These are phyloP conservation scores for Dendryphion nanum DNA, from an alignment of 2,329 filamentous ascomycete genomes.

Conservation along the genomic window DNA sequence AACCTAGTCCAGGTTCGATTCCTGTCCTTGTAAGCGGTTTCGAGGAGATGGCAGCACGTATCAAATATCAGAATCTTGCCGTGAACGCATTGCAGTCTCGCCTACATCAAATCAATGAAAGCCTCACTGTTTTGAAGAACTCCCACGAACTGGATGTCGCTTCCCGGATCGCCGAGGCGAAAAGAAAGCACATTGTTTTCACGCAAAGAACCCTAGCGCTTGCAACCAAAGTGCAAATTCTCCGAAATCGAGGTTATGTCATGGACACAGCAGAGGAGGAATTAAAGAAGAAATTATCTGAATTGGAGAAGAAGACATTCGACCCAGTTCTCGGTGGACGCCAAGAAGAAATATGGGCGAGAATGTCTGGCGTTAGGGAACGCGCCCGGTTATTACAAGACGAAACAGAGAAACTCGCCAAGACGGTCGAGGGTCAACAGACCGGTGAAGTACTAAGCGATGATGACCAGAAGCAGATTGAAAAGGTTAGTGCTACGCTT, in stretches of 20 bases:
- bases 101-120: constrained; percentile 77
- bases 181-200: constrained; percentile 69
- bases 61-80: constrained; percentile 69
- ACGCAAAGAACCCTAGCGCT: constrained; percentile 71
- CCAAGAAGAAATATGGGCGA: constrained; percentile 83
- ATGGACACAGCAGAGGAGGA: constrained; percentile 78
- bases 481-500: constrained; percentile 59
- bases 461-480: constrained; percentile 68
- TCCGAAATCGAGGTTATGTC: constrained; percentile 78
- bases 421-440: constrained; percentile 46
- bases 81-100: constrained; percentile 68
- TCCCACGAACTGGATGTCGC: constrained; percentile 75
- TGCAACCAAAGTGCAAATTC: constrained; percentile 75
- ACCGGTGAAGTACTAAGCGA: constrained; percentile 57
- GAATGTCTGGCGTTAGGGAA: constrained; percentile 71
- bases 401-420: constrained; percentile 68
- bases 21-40: constrained; percentile 76
- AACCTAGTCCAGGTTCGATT: constrained; percentile 73
- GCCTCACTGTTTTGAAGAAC: constrained; percentile 68
- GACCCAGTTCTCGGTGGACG: constrained; percentile 73
- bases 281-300: constrained; percentile 68
- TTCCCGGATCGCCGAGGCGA: constrained; percentile 70
- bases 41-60: constrained; percentile 66
- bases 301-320: constrained; percentile 66
- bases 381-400: constrained; percentile 70